Evolutionary conservation across 176 grass and related monocot genomes (phyloP), one percentile per base, ranked within the genome.

Genomic region (Eleusine indica): DNA sequence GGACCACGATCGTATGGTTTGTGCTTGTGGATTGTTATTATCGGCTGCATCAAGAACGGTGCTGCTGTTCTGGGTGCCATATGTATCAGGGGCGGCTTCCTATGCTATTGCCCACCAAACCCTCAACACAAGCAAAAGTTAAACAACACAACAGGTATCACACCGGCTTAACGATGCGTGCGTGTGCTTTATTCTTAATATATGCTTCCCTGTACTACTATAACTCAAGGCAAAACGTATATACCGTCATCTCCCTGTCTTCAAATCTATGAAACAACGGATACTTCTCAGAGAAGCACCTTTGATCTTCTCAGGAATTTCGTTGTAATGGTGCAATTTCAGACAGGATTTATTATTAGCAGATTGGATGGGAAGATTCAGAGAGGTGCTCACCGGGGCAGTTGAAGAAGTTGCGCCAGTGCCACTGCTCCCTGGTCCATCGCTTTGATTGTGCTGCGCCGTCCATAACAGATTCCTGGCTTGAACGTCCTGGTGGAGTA

Each of bases 401-500:
- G 41, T 37, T 37, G 32, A 35, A 35, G 32, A 35, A 35, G 41
- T 1, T 3, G n/a, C 19, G 18, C 25, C 42, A 6, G 41, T 13
- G 80, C 17, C 51, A 53, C 51, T 14, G 51, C 51, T 53, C 11
- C 51, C 51, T 16, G 67, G 28, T 4, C 4, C 80, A 35, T 58
- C 71, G 73, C 9, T 46, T 30, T 69, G 87, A 70, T 80, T 35
- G 0, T 84, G 61, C 76, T 32, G 61, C 70, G 54, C 19, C 54
- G 35, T 68, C 35, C 15, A 39, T 13, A 30, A 4, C 70, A 85
- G 54, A 71, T 76, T 89, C 53, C 87, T 89, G 16, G 52, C 63
- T 6, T 39, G 29, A 46, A 3, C 71, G n/a, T 54, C 71, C 42
- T 30, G 87, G 4, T 30, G 87, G 4, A 12, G 10, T 17, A 85